These are phyloP conservation scores for Quercus lobata DNA, from an alignment of 331 rosid species.

Conservation along the genomic window DNA sequence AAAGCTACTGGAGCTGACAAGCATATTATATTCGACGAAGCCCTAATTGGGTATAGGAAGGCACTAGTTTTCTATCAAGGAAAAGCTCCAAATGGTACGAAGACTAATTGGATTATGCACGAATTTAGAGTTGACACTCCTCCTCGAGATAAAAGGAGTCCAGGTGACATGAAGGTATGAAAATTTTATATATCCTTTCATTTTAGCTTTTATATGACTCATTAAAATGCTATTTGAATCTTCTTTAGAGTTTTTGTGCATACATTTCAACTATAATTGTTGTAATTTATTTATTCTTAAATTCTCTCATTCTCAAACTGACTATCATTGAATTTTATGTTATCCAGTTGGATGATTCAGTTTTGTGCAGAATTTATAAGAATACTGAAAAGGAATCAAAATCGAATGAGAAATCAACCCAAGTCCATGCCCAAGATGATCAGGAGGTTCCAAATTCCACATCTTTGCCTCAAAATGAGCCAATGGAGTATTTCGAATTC, in stretches of 20 bases:
- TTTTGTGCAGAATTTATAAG: conserved; percentile 1
- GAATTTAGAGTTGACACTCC: neutral
- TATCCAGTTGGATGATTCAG: conserved; percentile 15
- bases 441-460: too few relatives aligned
- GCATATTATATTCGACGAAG: neutral
- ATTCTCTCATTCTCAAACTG: neutral
- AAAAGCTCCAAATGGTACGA: neutral
- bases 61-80: conserved; percentile 7
- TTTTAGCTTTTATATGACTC: neutral
- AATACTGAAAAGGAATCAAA: neutral
- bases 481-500: too few relatives aligned
- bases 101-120: conserved; percentile 23
- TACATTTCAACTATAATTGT: neutral
- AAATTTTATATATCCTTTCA: neutral
- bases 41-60: neutral
- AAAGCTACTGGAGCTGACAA: conserved; percentile 2
- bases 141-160: neutral
- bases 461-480: too few relatives aligned
- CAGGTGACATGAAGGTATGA: neutral
- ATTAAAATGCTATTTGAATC: neutral
- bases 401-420: too few relatives aligned
- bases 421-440: too few relatives aligned
- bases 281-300: neutral
- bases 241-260: neutral
- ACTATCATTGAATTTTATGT: neutral